Evolutionary conservation across 139 green algal species (phyloP), one percentile per base, ranked within the genome.

Genomic region (Klebsormidium nitens): DNA sequence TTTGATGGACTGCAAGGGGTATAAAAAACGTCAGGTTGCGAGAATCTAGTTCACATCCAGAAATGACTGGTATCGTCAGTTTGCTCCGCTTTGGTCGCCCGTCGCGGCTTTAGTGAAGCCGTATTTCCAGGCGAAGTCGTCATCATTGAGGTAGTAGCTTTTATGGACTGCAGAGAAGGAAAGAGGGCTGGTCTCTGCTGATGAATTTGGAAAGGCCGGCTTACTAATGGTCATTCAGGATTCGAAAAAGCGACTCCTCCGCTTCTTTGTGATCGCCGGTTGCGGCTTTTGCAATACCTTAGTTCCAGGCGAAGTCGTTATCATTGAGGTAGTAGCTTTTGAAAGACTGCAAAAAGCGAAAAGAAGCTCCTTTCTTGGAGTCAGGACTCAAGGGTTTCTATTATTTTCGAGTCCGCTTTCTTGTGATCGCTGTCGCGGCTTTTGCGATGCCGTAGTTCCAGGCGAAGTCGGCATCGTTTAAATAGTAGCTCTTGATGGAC

Each of bases 51-150:
- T n/a, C n/a, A n/a, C n/a, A n/a, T n/a, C n/a, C n/a, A n/a, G n/a
- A n/a, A n/a, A n/a, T n/a, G n/a, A n/a, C n/a, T n/a, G n/a, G n/a
- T n/a, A n/a, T n/a, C n/a, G n/a, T n/a, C n/a, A n/a, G n/a, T n/a
- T n/a, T n/a, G 88, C 87, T 65, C 90, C 87, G 47, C 75, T 79
- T 76, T 84, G 92, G 49, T 88, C 85, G 3, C 85, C 85, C 0
- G 66, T 78, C 2, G 84, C 78, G 1, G 83, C 83, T 48, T 83
- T 76, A 1, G 89, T 82, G 29, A 94, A 81, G 55, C 85, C 89
- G 58, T 86, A 87, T 76, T 95, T 93, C 89, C 89, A 95, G 73
- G 86, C 88, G 75, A 95, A 93, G 73, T 86, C 84, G 36, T 93
- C 83, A 47, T 94, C 88, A n/a, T 74, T 74, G 47, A 47, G 2